Base-by-base conservation (phyloP, 1,139 yeast species). In the Candida glucosophila region DNA sequence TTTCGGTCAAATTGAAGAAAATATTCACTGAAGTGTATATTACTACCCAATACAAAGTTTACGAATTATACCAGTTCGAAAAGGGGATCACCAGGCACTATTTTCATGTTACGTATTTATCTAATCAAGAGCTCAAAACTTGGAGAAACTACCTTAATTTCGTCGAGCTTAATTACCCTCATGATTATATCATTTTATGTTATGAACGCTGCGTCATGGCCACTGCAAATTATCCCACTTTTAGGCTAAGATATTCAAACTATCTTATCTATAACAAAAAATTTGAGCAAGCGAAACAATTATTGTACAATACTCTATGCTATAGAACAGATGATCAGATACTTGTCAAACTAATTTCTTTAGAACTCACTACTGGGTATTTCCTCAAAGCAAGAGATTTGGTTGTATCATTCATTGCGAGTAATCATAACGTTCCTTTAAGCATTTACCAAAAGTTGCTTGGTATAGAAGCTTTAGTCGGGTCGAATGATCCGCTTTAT, bases 121-220 rank as follows among this genome's bases (percentile, higher is more conserved):
- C 67, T 5, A 52, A 48, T 24, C 59, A 63, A 27, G 77, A 79
- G 32, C 38, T 75, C 14, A 59, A 55, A 4, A 55, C 53, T 13
- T 83, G 94, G 94, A 49, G 60, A 6, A 48, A 52, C 17, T 83
- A 81, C 42, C 49, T 82, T 10, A 68, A 68, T 19, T 77, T 61
- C 39, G 58, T 73, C 15, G 80, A 76, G 28, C 30, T 53, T 16
- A 43, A 51, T 22, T 61, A 43, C 28, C 43, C 58, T 36, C 47
- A 44, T 2, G 42, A 40, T 3, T 41, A 55, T 14, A 41, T 67
- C 5, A 47, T 49, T 7, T 55, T 67, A 18, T 43, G 67, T 1
- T 82, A 75, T 41, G 78, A 75, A 36, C 51, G 88, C 30, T 69
- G 78, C 24, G 34, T 78, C 4, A 55, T 73, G 4, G 52, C 70